These are phyloP conservation scores for Amauroascus niger DNA, from an alignment of 2,329 filamentous ascomycete genomes.

Conservation along the genomic window DNA sequence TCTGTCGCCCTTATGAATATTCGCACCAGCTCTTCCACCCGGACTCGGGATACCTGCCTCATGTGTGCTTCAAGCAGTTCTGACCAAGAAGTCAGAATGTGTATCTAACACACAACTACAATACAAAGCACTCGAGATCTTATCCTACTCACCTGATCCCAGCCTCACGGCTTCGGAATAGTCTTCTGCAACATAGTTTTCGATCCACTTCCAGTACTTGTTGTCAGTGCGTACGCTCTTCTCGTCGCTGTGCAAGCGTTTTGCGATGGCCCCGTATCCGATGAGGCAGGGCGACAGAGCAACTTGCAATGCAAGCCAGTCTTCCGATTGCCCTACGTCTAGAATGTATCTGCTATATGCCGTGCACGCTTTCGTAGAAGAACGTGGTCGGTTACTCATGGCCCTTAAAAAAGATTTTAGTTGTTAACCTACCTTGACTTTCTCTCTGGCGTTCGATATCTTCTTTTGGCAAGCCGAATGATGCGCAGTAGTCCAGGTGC, in stretches of 20 bases:
- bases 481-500: conserved; percentile 71
- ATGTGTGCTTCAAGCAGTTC: conserved; percentile 68
- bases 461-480: conserved; percentile 64
- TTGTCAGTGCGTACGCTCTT: conserved; percentile 56
- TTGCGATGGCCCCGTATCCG: conserved; percentile 76
- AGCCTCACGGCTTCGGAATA: conserved; percentile 62
- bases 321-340: conserved; percentile 76
- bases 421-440: conserved; percentile 49
- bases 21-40: conserved; percentile 70
- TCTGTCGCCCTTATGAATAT: conserved; percentile 82
- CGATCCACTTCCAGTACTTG: conserved; percentile 80
- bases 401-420: not conserved
- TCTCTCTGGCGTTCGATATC: conserved; percentile 68
- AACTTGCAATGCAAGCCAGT: conserved; percentile 79
- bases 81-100: conserved; percentile 25
- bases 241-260: conserved; percentile 55
- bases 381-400: not conserved
- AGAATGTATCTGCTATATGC: conserved; percentile 80
- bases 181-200: conserved; percentile 75
- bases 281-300: conserved; percentile 77
- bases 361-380: conserved; percentile 50
- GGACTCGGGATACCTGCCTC: conserved; percentile 58
- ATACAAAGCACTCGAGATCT: too few species aligned
- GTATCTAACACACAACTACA: conserved; percentile 4
- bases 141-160: conserved; percentile 51